A percentile compares a stretch with the other conserved stretches of the same genome.
These are phyloP conservation scores for Posidonia australis DNA, from an alignment of 106 monocot species.

Conservation along the genomic window DNA sequence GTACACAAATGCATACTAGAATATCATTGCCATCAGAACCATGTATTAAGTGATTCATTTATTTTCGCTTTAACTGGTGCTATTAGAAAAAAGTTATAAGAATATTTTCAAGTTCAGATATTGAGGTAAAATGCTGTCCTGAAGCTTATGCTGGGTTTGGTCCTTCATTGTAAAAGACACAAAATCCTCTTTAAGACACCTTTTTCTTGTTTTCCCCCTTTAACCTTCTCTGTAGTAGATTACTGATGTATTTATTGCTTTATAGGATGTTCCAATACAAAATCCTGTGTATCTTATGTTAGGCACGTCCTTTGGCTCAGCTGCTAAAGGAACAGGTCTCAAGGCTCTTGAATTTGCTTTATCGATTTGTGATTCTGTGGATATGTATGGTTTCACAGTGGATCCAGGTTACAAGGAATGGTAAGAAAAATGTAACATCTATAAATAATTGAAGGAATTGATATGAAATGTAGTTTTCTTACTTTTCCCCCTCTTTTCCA, in stretches of 20 bases:
- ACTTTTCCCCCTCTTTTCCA: slow-evolving; percentile 20
- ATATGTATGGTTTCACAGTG: slow-evolving; percentile 99
- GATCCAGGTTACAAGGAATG: slow-evolving; percentile 99
- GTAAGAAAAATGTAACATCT: slow-evolving; percentile 19
- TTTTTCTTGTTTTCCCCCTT: too few species aligned
- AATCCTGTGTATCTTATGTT: slow-evolving; percentile 95
- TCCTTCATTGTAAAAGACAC: too few species aligned
- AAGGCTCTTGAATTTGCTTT: slow-evolving; percentile 98
- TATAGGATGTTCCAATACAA: slow-evolving; percentile 73
- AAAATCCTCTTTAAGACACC: too few species aligned
- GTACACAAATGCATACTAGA: too few species aligned
- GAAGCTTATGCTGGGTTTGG: too few species aligned
- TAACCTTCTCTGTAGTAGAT: too few species aligned
- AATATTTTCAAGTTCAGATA: background rate
- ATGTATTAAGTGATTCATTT: too few species aligned
- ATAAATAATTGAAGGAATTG: background rate
- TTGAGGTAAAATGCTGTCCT: too few species aligned
- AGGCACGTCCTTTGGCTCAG: slow-evolving; percentile 95
- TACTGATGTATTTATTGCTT: background rate
- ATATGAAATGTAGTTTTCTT: too few species aligned
- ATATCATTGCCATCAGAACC: too few species aligned
- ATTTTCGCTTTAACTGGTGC: too few species aligned
- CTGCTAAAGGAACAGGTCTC: slow-evolving; percentile 98
- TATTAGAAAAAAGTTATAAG: background rate
- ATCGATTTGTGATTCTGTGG: slow-evolving; percentile 82